Conservation (phyloP, 108 stramenopile genomes). For the Cylindrotheca closterium region DNA sequence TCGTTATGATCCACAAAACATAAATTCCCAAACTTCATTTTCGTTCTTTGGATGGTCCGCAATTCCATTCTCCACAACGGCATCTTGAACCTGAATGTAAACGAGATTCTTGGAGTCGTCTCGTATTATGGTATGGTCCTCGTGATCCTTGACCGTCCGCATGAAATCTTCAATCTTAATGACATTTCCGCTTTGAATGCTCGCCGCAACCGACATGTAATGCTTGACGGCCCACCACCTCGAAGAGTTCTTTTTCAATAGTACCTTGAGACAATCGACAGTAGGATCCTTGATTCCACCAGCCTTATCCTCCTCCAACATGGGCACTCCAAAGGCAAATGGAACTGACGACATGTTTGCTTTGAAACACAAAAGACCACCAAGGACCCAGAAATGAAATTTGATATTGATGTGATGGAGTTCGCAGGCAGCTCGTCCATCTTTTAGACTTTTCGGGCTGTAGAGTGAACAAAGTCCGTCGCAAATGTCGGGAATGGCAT, state of each 20-base stretch:
- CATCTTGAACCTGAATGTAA: constrained; percentile 5
- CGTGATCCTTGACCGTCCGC: constrained; percentile 7
- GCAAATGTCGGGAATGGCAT: constrained; percentile 5
- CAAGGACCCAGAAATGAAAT: constrained; percentile 5
- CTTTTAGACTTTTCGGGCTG: constrained; percentile 1
- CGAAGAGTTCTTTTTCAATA: constrained; percentile 2
- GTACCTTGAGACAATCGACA: neutral
- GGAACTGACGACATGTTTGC: neutral
- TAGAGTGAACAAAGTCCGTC: constrained; percentile 2
- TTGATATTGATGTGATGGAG: neutral
- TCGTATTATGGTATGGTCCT: constrained; percentile 4
- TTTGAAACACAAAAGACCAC: neutral
- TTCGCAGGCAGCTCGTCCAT: neutral
- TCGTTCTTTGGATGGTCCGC: constrained; percentile 1
- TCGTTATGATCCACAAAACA: neutral
- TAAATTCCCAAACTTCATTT: constrained; percentile 8
- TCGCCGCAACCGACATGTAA: constrained; percentile 6
- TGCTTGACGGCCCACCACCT: constrained; percentile 15
- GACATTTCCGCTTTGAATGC: neutral
- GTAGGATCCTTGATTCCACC: neutral
- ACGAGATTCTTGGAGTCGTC: constrained; percentile 2
- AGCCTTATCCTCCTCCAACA: constrained; percentile 9
- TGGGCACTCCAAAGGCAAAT: constrained; percentile 4
- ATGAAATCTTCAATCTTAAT: constrained; percentile 3
- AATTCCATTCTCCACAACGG: neutral